Percentiles rank a stretch among this genome's conserved stretches.
These are phyloP conservation scores for Medicago arabica DNA, from an alignment of 306 rosid species.

Conservation along the genomic window DNA sequence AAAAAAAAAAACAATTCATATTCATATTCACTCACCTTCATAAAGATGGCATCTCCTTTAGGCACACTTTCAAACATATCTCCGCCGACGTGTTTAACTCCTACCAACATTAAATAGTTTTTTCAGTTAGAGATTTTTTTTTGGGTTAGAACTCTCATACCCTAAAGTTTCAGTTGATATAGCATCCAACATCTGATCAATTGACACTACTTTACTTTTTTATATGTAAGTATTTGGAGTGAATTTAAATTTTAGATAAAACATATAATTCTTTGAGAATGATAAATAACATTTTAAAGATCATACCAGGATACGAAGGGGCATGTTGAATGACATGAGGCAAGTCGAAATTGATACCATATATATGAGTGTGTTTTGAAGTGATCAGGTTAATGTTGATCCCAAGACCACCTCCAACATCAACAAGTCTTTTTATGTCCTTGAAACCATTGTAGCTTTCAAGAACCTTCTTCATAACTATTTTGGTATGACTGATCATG, in stretches of 20 bases:
- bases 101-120: constrained; percentile 35
- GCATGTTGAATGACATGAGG: background rate
- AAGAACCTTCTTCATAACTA: constrained; percentile 5
- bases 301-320: too few species aligned
- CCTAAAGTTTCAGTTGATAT: too few species aligned
- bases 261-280: too few species aligned
- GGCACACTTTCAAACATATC: constrained; percentile 43
- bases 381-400: constrained; percentile 50
- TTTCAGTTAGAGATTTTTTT: background rate
- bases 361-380: constrained; percentile 52
- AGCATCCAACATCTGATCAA: too few species aligned
- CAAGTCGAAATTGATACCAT: constrained; percentile 14
- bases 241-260: background rate
- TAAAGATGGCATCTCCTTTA: constrained; percentile 61
- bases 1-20: background rate
- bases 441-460: constrained; percentile 50
- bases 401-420: constrained; percentile 74
- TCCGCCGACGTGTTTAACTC: constrained; percentile 62
- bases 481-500: background rate
- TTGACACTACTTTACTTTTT: background rate
- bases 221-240: background rate
- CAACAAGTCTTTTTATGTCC: constrained; percentile 50
- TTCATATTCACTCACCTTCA: constrained; percentile 51
- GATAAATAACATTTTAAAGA: background rate
- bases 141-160: too few species aligned